Base-by-base conservation (phyloP, 306 rosid genomes). In the Lathyrus oleraceus region DNA sequence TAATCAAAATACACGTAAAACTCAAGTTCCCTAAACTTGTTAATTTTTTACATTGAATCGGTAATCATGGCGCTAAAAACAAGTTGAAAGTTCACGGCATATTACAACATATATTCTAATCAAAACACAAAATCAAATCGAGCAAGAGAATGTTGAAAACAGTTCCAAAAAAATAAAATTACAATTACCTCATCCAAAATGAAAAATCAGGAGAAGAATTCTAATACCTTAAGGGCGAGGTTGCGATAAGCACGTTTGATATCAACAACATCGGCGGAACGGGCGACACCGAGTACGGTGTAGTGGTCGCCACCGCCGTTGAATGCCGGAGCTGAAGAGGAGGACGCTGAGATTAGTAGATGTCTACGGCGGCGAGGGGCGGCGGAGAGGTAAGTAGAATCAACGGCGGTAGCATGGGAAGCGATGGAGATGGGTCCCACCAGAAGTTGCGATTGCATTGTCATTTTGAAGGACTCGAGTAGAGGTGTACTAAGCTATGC, bases 191-290 rank as follows among this genome's bases (percentile, higher is more conserved):
- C 8, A 48, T 48, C 35, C 20, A 25, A 35, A 69, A 38, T 3
- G 2, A 16, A 27, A 54, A 57, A 69, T 61, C n/a, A 1, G 5
- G 58, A 51, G 39, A 43, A 5, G 23, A 43, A 14, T 27, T 27
- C 6, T 45, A 57, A 67, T 61, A 79, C 82, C 96, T 87, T 83
- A 27, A 97, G 97, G 72, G 98, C 98, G 61, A 93, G 98, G 21
- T 88, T 90, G 69, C 97, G 97, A 79, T 84, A 90, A 52, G 98
- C 94, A 64, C 81, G 89, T 87, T 88, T 90, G 87, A 93, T 85
- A 43, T 88, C 94, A 15, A 80, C 57, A 28, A 74, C 54, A 32
- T 91, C 19, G 64, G 98, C 97, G 44, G 76, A 58, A 58, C 54
- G 86, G 3, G 84, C 8, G 69, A 93, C 78, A 57, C 96, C 94